Evolutionary conservation across 2,329 filamentous ascomycete species (phyloP).

Genomic region (Piedraia hortae): DNA sequence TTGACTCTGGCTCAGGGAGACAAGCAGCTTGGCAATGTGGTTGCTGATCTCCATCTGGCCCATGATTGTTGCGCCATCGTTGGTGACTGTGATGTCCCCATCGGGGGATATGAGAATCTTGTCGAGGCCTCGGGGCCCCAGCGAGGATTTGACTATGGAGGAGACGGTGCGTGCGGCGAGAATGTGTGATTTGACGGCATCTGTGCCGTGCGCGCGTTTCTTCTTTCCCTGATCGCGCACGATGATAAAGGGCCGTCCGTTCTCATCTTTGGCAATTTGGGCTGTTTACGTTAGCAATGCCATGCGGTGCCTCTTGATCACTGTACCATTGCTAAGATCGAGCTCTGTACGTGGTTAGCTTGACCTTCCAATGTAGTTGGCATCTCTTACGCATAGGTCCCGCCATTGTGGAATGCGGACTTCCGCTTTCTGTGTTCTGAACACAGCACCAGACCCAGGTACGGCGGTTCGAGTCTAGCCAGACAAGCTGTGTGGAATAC

Average conservation of each 20-base stretch:
- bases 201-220: conserved; percentile 86
- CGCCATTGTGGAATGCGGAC: conserved; percentile 32
- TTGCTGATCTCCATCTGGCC: conserved; percentile 96
- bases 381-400: conserved; percentile 24
- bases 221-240: conserved; percentile 97
- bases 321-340: conserved; percentile 56
- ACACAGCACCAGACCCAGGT: no score
- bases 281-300: conserved; percentile 16
- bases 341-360: conserved; percentile 36
- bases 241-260: conserved; percentile 89
- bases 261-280: conserved; percentile 81
- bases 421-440: no score
- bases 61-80: conserved; percentile 93
- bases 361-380: conserved; percentile 1
- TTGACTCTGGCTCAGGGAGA: conserved; percentile 93
- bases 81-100: conserved; percentile 96
- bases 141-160: conserved; percentile 88
- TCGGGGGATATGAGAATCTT: conserved; percentile 98
- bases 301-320: conserved; percentile 1
- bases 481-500: no score
- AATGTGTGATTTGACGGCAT: conserved; percentile 95
- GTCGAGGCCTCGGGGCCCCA: conserved; percentile 85
- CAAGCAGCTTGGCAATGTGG: conserved; percentile 87
- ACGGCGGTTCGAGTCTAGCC: no score
- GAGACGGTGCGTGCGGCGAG: conserved; percentile 86